Base-by-base conservation (phyloP, 2,329 filamentous ascomycete genomes). In the Sclerotinia glacialis region DNA sequence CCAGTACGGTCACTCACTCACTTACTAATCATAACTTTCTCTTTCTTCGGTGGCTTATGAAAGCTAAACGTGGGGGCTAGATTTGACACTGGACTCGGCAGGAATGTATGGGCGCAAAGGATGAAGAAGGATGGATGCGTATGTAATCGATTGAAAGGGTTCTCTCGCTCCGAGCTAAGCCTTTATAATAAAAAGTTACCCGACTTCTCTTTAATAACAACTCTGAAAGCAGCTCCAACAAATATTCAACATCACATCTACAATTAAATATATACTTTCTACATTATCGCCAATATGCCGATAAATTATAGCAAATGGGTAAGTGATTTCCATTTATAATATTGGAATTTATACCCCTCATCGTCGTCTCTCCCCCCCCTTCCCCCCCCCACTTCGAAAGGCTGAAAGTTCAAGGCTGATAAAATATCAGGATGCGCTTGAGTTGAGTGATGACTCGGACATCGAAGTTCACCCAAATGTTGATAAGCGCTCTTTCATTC, bases 381-480 rank as follows among this genome's bases (percentile, higher is more conserved):
- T n/a, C 26, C 59, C 50, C 12, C 54, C 50, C 62, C 55, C 55
- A 44, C 64, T 66, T 62, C 69, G 71, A 67, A 71, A 74, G 72
- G 69, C 71, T 74, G 71, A 73, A 73, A n/a, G 50, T 67, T 70
- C 71, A 65, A 74, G 69, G 72, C 76, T 78, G 68, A 78, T 72
- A 67, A 54, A 67, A 53, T 42, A 44, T 64, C 37, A 91, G 89
- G 91, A 98, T 78, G 89, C 90, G 68, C 86, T 99, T 76, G 95
- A 99, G 87, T 88, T 99, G 77, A 97, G 92, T 76, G 95, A 99
- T 79, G 95, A 99, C 80, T 97, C 93, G 62, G 95, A 99, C 76
- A 89, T 99, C 74, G 95, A 99, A 81, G 95, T 98, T 62, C 95
- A 99, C 79, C 95, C 95, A 68, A 99, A 99, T 77, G 95, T 99